Conservation (phyloP, 2,329 filamentous ascomycete species). For the Trichoderma cornu-damae region DNA sequence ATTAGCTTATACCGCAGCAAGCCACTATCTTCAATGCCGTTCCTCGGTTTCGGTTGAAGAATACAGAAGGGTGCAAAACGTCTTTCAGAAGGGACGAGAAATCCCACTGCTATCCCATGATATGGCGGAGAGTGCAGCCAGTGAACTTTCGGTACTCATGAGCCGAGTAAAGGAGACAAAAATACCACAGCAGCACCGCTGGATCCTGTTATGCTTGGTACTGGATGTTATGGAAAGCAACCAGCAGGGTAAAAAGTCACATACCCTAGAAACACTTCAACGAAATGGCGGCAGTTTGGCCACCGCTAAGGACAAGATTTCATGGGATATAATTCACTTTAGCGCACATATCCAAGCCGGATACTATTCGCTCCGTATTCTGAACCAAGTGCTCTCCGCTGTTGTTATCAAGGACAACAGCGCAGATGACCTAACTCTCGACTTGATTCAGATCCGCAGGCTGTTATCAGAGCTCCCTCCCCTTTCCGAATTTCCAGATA, state of each 20-base stretch:
- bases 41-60: conserved; percentile 29
- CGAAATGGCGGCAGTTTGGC: neutral
- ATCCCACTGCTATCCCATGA: conserved; percentile 21
- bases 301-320: conserved; percentile 17
- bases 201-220: conserved; percentile 27
- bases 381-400: conserved; percentile 36
- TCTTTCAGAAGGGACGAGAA: conserved; percentile 28
- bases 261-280: conserved; percentile 25
- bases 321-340: conserved; percentile 58
- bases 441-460: conserved; percentile 19
- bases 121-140: conserved; percentile 14
- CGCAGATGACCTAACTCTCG: neutral
- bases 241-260: conserved; percentile 28
- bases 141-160: conserved; percentile 25
- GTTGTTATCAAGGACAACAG: conserved; percentile 12
- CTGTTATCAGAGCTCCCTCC: conserved; percentile 27
- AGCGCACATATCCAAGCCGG: conserved; percentile 55
- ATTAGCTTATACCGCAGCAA: conserved; percentile 50
- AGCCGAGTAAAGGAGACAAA: conserved; percentile 3
- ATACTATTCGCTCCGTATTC: conserved; percentile 55
- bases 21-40: conserved; percentile 20
- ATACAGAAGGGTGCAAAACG: conserved; percentile 34
- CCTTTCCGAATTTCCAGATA: conserved; percentile 26
- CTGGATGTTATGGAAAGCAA: conserved; percentile 30
- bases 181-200: conserved; percentile 18